Base-by-base conservation (phyloP, 345 rosid species). In the Lagerstroemia speciosa region DNA sequence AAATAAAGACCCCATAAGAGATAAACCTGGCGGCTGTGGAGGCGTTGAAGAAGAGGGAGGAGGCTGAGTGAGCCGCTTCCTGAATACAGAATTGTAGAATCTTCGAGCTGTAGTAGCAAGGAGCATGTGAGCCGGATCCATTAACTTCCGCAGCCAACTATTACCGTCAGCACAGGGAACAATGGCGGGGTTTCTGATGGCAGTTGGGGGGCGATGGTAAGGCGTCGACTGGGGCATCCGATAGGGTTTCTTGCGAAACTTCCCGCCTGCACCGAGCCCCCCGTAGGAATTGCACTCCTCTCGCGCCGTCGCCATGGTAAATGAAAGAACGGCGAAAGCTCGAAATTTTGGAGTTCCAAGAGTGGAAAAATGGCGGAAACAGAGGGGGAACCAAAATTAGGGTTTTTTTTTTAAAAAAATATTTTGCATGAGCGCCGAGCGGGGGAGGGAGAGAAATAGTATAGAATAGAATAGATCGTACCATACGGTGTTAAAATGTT, bases 71-170 rank as follows among this genome's bases (percentile, higher is more conserved):
- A 92, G 92, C 30, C 89, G 96, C 73, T 91, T 94, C 67, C 81
- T 86, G 67, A 89, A 91, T 26, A 91, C 78, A 5, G 96, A 91
- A 32, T 79, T 84, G 66, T 87, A 92, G 26, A 94, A 87, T 78
- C 72, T 81, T 61, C 88, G 84, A 66, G 99, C 99, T 63, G 95
- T 72, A 20, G 87, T 81, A 46, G 87, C 64, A 67, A 94, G 83
- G 63, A 94, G 84, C 69, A 85, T 70, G 72, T 90, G 98, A 14
- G 98, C 96, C 68, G 98, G 99, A 88, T 91, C 93, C 77, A 94
- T 87, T 71, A 94, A 61, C 80, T 84, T 94, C 75, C 97, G 81
- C 33, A 94, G 43, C 99, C 98, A 94, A 6, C 94, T 87, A 71
- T 81, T 75, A 6, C 66, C 71, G 64, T 64, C 69, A 26, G 58